These are phyloP conservation scores for Antitrichia curtipendula DNA, from an alignment of 225 moss, liverwort and hornwort genomes.

Conservation along the genomic window DNA sequence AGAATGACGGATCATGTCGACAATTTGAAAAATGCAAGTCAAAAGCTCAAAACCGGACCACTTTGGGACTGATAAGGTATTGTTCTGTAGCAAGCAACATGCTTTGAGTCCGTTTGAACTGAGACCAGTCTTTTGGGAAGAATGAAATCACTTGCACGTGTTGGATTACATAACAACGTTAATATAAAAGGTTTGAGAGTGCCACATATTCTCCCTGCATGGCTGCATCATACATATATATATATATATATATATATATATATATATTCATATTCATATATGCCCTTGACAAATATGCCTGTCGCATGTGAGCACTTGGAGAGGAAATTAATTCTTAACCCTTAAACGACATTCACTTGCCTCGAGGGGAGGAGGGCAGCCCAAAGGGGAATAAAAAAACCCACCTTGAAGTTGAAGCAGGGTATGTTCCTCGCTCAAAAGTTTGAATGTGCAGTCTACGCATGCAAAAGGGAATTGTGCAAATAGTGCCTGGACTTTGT, in stretches of 20 bases:
- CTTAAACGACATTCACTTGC: not conserved
- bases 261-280: no score
- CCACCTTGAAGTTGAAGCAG: accelerated
- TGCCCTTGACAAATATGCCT: not conserved
- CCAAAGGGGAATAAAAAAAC: not conserved
- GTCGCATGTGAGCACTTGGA: accelerated
- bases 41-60: not conserved
- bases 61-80: no score
- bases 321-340: not conserved
- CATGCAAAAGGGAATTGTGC: not conserved
- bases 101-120: not conserved
- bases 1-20: no score
- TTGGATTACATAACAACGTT: not conserved
- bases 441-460: not conserved
- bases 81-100: not conserved
- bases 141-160: not conserved
- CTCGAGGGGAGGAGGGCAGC: not conserved
- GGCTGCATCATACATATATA: no score
- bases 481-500: not conserved
- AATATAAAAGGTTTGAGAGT: not conserved
- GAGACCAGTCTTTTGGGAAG: not conserved
- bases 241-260: no score
- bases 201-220: not conserved
- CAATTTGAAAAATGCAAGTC: not conserved
- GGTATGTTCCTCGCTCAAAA: not conserved